These are phyloP conservation scores for Malus sieversii DNA, from an alignment of 306 rosid species.

Conservation along the genomic window DNA sequence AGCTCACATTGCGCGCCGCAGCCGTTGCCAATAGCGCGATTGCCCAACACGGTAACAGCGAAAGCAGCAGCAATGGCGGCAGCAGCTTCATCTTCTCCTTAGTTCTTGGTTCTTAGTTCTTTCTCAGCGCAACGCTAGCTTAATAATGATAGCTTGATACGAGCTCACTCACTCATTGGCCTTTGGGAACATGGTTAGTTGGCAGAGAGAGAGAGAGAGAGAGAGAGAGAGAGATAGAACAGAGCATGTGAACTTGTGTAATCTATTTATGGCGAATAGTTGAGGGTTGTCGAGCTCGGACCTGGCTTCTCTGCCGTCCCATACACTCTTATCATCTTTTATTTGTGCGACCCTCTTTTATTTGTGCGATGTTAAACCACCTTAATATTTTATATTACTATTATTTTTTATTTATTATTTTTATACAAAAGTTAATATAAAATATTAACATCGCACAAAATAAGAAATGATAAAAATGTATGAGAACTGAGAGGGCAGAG, in stretches of 20 bases:
- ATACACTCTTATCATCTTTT: too few relatives aligned
- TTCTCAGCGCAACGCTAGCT: not conserved
- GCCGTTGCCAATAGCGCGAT: not conserved
- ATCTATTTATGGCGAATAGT: not conserved
- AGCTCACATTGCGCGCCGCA: constrained; percentile 45
- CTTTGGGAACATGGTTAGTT: not conserved
- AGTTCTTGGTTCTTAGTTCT: too few relatives aligned
- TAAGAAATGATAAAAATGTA: too few relatives aligned
- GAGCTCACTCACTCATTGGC: not conserved
- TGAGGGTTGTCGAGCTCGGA: not conserved
- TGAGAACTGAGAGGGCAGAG: too few relatives aligned
- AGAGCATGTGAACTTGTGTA: constrained; percentile 7
- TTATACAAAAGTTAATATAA: too few relatives aligned
- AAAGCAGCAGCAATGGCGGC: not conserved
- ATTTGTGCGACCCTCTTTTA: too few relatives aligned
- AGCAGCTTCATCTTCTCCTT: not conserved
- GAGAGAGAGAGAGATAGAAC: not conserved
- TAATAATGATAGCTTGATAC: not conserved
- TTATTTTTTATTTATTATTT: too few relatives aligned
- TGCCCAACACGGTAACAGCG: not conserved
- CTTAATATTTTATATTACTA: too few relatives aligned
- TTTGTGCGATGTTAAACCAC: too few relatives aligned
- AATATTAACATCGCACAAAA: too few relatives aligned
- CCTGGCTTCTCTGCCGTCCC: too few relatives aligned
- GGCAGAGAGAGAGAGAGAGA: not conserved